Conservation (phyloP, 1,139 yeast genomes). For the Kodamaea derodonti region DNA sequence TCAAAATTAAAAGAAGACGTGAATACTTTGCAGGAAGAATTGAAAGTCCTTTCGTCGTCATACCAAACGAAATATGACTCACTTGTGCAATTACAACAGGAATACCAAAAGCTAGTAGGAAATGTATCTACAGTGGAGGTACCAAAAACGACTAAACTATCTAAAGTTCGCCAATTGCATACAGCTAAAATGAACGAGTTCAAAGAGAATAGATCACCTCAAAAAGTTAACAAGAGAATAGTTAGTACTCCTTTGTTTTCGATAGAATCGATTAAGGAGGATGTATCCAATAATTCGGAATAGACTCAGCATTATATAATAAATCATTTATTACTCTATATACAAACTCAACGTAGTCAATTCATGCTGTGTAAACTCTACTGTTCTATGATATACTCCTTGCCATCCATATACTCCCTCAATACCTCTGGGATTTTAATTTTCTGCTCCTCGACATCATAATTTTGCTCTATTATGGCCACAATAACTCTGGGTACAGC, state of each 20-base stretch:
- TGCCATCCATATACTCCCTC: constrained; percentile 63
- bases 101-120: constrained; percentile 20
- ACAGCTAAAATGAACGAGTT: constrained; percentile 21
- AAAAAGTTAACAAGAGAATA: constrained; percentile 20
- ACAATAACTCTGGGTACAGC: constrained; percentile 91
- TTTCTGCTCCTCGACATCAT: constrained; percentile 53
- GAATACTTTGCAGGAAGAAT: constrained; percentile 16
- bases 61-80: constrained; percentile 27
- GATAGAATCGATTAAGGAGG: constrained; percentile 7
- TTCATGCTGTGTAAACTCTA: too few relatives aligned
- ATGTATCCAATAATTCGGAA: constrained; percentile 21
- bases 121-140: constrained; percentile 9
- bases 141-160: constrained; percentile 10
- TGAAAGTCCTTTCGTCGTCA: constrained; percentile 18
- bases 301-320: too few relatives aligned
- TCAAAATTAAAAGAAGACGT: constrained; percentile 14
- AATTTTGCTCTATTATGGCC: constrained; percentile 82
- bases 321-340: too few relatives aligned
- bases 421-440: constrained; percentile 68
- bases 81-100: constrained; percentile 20
- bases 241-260: constrained; percentile 27
- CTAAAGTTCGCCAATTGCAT: constrained; percentile 31
- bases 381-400: too few relatives aligned
- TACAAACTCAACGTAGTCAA: too few relatives aligned
- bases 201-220: constrained; percentile 8